Conservation (phyloP, 2,329 filamentous ascomycete genomes). For the Drechslera avenae region DNA sequence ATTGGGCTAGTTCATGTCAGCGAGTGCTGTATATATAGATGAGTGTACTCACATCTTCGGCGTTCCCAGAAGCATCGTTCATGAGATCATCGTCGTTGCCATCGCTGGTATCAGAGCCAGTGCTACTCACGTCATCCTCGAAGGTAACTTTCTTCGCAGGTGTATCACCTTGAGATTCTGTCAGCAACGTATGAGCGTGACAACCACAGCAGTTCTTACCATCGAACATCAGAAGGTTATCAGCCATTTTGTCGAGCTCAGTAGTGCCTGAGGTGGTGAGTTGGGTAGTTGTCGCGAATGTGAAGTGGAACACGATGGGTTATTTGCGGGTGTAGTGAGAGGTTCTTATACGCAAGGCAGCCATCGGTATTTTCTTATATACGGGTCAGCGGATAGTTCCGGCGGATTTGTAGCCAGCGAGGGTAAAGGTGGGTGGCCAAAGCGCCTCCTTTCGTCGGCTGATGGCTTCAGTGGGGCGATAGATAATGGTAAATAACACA, state of each 20-base stretch:
- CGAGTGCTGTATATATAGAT: background rate
- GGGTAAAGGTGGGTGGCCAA: conserved; percentile 7
- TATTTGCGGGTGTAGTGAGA: background rate
- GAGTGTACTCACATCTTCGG: conserved; percentile 10
- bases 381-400: background rate
- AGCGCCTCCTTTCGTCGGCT: background rate
- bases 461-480: background rate
- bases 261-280: background rate
- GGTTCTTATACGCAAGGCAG: background rate
- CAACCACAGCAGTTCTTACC: conserved; percentile 10
- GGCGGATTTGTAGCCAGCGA: conserved; percentile 1
- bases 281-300: background rate
- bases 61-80: background rate
- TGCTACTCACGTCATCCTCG: conserved; percentile 9
- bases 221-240: conserved; percentile 19
- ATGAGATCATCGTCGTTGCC: conserved; percentile 15
- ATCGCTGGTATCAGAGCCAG: conserved; percentile 9
- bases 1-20: conserved; percentile 15
- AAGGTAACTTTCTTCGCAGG: conserved; percentile 8
- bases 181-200: conserved; percentile 5
- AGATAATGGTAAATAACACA: background rate
- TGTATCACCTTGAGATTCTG: conserved; percentile 9
- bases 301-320: conserved; percentile 2
- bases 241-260: conserved; percentile 17
- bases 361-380: background rate